Evolutionary conservation across 495 filamentous ascomycete species (phyloP), one percentile per base, ranked within the genome.

Genomic region (Neurospora sp.): DNA sequence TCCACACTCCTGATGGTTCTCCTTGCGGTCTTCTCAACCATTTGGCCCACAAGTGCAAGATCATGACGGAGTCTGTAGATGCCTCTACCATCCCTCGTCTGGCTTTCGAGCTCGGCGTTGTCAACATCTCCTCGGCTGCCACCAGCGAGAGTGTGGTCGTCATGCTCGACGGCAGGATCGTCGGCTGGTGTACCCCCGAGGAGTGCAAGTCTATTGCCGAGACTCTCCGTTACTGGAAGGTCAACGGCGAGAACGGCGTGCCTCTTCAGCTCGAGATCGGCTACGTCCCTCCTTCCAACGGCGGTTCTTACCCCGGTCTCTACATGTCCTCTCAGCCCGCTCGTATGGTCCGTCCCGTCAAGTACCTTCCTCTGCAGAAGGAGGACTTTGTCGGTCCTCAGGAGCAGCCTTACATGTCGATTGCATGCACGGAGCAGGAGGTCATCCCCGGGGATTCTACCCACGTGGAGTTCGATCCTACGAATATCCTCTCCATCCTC

Each of bases 341-440:
- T 31, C 86, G 96, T 73, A 96, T 99, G 93, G 89, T 93, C 68
- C 88, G 96, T 68, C 94, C 94, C 3, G 94, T 97, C 76, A 97
- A 94, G 79, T 96, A 98, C 79, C 87, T 99, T 40, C 89, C 94
- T 3, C 84, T 96, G 14, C 91, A 92, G 40, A 91, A 92, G 79
- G 85, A 91, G 74, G 96, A 99, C 82, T 93, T 88, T 69, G 91
- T 98, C 39, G 96, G 96, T 27, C 91, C 96, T 0, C 92, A 96
- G 76, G 96, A 99, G 81, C 96, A 99, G 84, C 96, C 96, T 0
- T 97, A 95, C 83, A 97, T 99, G 96, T 94, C 95, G 71, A 96
- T 98, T 80, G 95, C 96, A 65, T 94, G 93, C 77, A 89, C 91
- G 9, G 89, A 94, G 69, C 85, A 87, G 42, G 96, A 99, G 79